These are phyloP conservation scores for Kodamaea derodonti DNA, from an alignment of 1,139 yeast genomes.

Conservation along the genomic window DNA sequence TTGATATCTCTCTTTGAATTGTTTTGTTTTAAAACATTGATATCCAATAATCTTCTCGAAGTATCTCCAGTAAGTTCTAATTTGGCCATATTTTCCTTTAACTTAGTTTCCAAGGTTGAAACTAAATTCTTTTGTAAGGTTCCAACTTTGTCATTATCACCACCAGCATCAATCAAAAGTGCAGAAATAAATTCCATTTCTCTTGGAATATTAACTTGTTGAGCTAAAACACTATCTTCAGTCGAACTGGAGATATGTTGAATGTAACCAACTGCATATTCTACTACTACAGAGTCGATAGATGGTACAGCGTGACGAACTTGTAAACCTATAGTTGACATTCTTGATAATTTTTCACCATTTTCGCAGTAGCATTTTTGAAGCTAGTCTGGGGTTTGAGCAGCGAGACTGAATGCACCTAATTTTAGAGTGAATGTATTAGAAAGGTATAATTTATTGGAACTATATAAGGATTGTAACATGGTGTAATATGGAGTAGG, in stretches of 20 bases:
- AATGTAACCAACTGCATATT: conserved; percentile 87
- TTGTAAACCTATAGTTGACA: conserved; percentile 58
- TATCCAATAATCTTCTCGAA: conserved; percentile 73
- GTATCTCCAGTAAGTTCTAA: conserved; percentile 70
- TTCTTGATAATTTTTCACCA: conserved; percentile 11
- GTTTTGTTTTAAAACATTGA: conserved; percentile 54
- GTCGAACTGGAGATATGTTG: conserved; percentile 73
- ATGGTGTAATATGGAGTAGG: too few species aligned
- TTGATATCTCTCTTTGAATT: conserved; percentile 70
- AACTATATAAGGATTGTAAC: too few species aligned
- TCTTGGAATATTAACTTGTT: conserved; percentile 58
- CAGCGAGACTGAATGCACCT: too few species aligned
- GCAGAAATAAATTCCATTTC: conserved; percentile 66
- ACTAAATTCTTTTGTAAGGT: conserved; percentile 43
- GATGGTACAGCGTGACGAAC: conserved; percentile 88
- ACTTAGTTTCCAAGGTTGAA: conserved; percentile 50
- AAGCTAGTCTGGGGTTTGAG: too few species aligned
- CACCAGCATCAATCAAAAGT: conserved; percentile 79
- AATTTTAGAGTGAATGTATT: too few species aligned
- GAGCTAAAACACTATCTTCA: conserved; percentile 77
- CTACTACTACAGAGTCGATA: conserved; percentile 85
- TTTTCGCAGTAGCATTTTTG: neutral
- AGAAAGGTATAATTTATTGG: too few species aligned
- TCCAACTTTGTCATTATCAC: conserved; percentile 51
- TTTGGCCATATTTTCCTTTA: conserved; percentile 68